Evolutionary conservation across 306 rosid species (phyloP).

Genomic region (Prunus armeniaca): DNA sequence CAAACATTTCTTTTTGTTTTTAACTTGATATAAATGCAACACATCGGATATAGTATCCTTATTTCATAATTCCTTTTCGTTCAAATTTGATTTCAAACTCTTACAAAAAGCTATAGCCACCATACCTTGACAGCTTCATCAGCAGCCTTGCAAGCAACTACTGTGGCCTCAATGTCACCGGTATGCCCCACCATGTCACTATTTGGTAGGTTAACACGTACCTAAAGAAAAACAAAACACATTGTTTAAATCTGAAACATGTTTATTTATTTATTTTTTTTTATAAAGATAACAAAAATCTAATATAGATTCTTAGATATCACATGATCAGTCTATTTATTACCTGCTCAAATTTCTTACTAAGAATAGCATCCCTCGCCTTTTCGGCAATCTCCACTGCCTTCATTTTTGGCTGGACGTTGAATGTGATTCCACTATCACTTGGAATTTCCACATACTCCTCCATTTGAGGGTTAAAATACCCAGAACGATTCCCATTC

Average conservation of each 20-base stretch:
- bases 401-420: slow-evolving; percentile 86
- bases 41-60: neutral
- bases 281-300: too few species aligned
- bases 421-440: slow-evolving; percentile 88
- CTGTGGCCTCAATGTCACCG: slow-evolving; percentile 86
- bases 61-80: neutral
- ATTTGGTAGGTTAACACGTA: slow-evolving; percentile 95
- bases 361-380: slow-evolving; percentile 89
- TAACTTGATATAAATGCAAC: neutral
- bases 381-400: slow-evolving; percentile 88
- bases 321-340: neutral
- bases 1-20: neutral
- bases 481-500: slow-evolving; percentile 99
- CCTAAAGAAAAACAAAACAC: slow-evolving; percentile 36
- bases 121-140: slow-evolving; percentile 90
- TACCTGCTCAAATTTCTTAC: slow-evolving; percentile 73
- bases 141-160: slow-evolving; percentile 98
- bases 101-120: neutral
- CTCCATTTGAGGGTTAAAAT: slow-evolving; percentile 65
- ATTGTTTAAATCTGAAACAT: slow-evolving; percentile 1
- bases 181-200: slow-evolving; percentile 99
- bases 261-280: neutral
- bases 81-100: neutral
- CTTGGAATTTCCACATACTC: slow-evolving; percentile 93
- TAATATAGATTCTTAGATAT: neutral